These are phyloP conservation scores for Helotiales sp. DNA, from an alignment of 2,329 filamentous ascomycete species.

Conservation along the genomic window DNA sequence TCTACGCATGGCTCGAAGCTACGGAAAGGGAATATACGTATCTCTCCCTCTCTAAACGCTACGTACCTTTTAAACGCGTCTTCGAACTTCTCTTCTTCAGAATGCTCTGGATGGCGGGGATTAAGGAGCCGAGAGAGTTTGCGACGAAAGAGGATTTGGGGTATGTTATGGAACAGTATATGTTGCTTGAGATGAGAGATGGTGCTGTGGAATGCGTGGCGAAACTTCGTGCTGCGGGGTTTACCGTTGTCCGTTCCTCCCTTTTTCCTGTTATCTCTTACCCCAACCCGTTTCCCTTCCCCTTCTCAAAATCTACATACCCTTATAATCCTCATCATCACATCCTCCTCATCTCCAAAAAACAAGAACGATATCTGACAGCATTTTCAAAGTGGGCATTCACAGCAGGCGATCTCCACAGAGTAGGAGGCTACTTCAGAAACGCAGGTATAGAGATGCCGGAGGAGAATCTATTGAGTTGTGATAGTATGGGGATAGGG, in stretches of 20 bases:
- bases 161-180: slow-evolving; percentile 42
- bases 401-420: slow-evolving; percentile 49
- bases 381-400: slow-evolving; percentile 43
- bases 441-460: slow-evolving; percentile 50
- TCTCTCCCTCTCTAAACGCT: slow-evolving; percentile 45
- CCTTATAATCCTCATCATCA: no score
- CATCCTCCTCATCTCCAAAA: neutral
- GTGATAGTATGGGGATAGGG: slow-evolving; percentile 46
- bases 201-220: slow-evolving; percentile 44
- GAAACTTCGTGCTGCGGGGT: slow-evolving; percentile 45
- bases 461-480: slow-evolving; percentile 50
- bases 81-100: slow-evolving; percentile 50
- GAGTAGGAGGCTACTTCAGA: slow-evolving; percentile 54
- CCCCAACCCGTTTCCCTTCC: no score
- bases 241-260: slow-evolving; percentile 40
- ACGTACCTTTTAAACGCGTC: slow-evolving; percentile 44
- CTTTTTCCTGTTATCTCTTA: neutral
- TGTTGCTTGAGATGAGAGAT: slow-evolving; percentile 38
- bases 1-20: slow-evolving; percentile 47
- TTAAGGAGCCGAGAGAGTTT: slow-evolving; percentile 42
- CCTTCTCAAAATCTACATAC: no score
- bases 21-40: slow-evolving; percentile 53
- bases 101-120: slow-evolving; percentile 44
- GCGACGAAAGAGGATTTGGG: slow-evolving; percentile 44
- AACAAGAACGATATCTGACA: neutral